Evolutionary conservation across 2,329 filamentous ascomycete genomes (phyloP).

Genomic region (Colletotrichum graminicola): DNA sequence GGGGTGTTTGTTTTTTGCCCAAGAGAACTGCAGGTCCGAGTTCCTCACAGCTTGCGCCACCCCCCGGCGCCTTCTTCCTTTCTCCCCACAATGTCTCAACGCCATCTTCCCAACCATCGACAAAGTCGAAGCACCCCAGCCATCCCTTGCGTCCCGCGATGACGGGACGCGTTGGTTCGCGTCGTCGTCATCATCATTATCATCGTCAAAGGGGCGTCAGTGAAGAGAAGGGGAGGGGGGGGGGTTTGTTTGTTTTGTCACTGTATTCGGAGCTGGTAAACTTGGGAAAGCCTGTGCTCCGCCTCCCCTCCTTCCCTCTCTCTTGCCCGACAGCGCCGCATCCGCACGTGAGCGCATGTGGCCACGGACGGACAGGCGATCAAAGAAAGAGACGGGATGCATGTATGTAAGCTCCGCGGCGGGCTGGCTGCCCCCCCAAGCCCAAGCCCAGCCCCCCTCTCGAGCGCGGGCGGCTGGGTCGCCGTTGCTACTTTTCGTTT

Average conservation of each 20-base stretch:
- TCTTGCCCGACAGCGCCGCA: background rate
- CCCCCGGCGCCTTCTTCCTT: background rate
- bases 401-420: no score
- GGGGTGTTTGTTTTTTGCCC: background rate
- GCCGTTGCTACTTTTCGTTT: constrained; percentile 1
- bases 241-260: background rate
- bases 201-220: background rate
- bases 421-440: background rate
- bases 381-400: background rate
- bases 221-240: no score
- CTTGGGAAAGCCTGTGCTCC: background rate
- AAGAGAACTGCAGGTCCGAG: background rate
- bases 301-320: background rate
- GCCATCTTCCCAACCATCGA: constrained; percentile 1
- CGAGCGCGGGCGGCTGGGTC: background rate
- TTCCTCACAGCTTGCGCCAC: background rate
- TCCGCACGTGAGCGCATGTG: background rate
- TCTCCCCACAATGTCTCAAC: constrained; percentile 9
- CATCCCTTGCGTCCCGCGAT: constrained; percentile 11
- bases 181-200: background rate
- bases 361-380: background rate
- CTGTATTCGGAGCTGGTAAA: background rate
- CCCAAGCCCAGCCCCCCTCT: background rate
- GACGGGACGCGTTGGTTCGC: background rate
- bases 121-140: background rate